Evolutionary conservation across 78 protist species (phyloP).

Genomic region (Andalucia godoyi): DNA sequence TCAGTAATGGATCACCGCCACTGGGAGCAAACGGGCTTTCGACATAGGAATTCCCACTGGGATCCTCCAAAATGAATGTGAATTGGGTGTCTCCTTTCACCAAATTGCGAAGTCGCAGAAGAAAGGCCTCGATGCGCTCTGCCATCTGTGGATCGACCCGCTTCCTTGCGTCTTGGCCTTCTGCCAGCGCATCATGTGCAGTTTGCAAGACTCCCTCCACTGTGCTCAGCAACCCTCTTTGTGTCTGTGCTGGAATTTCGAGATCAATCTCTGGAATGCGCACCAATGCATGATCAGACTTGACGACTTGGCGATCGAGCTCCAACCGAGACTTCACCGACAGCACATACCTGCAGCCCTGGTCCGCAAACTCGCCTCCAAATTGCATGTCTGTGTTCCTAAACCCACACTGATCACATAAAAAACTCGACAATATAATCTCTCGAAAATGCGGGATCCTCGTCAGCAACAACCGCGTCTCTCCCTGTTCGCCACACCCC

Average conservation of each 20-base stretch:
- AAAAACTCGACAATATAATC: constrained; percentile 66
- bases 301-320: constrained; percentile 60
- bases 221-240: constrained; percentile 53
- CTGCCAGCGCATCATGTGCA: not conserved
- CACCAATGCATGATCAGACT: constrained; percentile 58
- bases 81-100: constrained; percentile 29
- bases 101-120: constrained; percentile 6
- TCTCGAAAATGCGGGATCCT: constrained; percentile 76
- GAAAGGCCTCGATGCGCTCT: constrained; percentile 23
- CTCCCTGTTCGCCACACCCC: constrained; percentile 47
- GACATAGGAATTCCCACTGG: constrained; percentile 68
- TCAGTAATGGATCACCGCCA: not conserved
- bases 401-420: constrained; percentile 77
- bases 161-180: not conserved
- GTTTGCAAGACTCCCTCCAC: constrained; percentile 44
- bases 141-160: constrained; percentile 31
- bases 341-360: constrained; percentile 41
- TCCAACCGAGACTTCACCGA: constrained; percentile 24
- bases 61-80: constrained; percentile 65
- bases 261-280: constrained; percentile 74
- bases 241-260: constrained; percentile 58
- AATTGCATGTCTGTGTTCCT: constrained; percentile 41
- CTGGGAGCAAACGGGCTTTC: constrained; percentile 21
- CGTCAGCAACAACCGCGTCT: constrained; percentile 60
- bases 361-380: constrained; percentile 27